These are phyloP conservation scores for Amyloporia xantha DNA, from an alignment of 768 basidiomycete genomes.

Conservation along the genomic window DNA sequence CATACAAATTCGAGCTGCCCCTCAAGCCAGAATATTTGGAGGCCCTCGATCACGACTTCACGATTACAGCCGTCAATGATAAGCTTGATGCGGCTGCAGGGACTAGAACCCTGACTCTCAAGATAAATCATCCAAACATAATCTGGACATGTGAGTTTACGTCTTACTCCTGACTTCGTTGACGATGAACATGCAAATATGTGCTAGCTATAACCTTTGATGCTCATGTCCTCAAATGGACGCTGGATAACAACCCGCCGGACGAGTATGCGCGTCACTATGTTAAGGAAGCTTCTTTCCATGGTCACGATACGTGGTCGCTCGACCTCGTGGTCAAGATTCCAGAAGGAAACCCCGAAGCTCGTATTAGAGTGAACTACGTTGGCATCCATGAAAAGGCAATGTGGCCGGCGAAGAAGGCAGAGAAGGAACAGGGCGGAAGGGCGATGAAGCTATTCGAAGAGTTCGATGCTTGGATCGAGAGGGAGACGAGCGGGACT, in stretches of 20 bases:
- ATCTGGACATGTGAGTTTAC: constrained; percentile 83
- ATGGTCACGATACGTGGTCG: constrained; percentile 65
- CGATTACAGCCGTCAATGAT: constrained; percentile 53
- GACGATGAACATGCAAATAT: not conserved
- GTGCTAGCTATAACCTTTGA: constrained; percentile 77
- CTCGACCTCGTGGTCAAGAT: constrained; percentile 67
- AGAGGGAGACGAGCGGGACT: constrained; percentile 50
- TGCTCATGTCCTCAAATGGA: constrained; percentile 84
- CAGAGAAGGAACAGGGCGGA: constrained; percentile 40
- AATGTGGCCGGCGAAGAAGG: constrained; percentile 72
- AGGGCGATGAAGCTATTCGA: constrained; percentile 70
- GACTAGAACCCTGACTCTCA: constrained; percentile 63
- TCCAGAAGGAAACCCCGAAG: constrained; percentile 14
- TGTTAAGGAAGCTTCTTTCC: constrained; percentile 88
- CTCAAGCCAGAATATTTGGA: constrained; percentile 29
- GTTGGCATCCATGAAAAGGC: constrained; percentile 77
- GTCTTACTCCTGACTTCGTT: not conserved
- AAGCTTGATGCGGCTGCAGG: constrained; percentile 46
- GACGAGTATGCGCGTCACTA: constrained; percentile 74
- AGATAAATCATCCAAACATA: constrained; percentile 68
- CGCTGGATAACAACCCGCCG: constrained; percentile 73
- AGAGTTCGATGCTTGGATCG: constrained; percentile 69
- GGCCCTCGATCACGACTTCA: constrained; percentile 32
- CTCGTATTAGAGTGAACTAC: constrained; percentile 57
- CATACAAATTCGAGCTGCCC: constrained; percentile 71